phyloP scores from a whole-genome alignment of 1,284 basidiomycete species.

The Leccinum griseonigrum region DNA sequence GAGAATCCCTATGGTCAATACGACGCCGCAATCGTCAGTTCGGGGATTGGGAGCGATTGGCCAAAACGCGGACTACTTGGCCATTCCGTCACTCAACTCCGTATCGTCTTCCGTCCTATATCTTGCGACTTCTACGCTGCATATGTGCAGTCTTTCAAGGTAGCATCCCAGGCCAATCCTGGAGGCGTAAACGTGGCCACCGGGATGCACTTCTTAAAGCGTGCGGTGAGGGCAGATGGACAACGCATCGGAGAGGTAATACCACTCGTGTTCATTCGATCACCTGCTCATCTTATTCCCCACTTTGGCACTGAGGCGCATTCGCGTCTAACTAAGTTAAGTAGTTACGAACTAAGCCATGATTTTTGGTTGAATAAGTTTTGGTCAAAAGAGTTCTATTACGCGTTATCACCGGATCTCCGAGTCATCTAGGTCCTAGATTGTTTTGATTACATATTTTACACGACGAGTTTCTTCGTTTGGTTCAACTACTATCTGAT shows the following conservation, averaged over 20 bases:
- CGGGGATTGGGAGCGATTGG: not conserved
- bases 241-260: not conserved
- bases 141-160: not conserved
- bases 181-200: not conserved
- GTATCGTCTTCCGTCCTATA: not conserved
- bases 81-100: not conserved
- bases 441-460: not conserved
- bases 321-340: not conserved
- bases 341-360: not conserved
- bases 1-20: not conserved
- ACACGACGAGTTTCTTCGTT: not conserved
- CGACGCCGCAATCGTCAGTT: not conserved
- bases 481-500: not conserved
- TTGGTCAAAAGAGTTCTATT: constrained; percentile 4
- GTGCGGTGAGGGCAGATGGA: not conserved
- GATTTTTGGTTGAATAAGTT: constrained; percentile 6
- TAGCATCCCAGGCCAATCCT: not conserved
- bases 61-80: not conserved
- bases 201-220: not conserved
- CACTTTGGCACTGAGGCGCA: not conserved
- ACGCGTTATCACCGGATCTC: not conserved
- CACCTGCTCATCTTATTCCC: not conserved
- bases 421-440: not conserved
- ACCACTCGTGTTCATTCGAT: not conserved
- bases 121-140: not conserved